Base-by-base conservation (phyloP, 2,329 filamentous ascomycete species). In the Westerdykella sp. region DNA sequence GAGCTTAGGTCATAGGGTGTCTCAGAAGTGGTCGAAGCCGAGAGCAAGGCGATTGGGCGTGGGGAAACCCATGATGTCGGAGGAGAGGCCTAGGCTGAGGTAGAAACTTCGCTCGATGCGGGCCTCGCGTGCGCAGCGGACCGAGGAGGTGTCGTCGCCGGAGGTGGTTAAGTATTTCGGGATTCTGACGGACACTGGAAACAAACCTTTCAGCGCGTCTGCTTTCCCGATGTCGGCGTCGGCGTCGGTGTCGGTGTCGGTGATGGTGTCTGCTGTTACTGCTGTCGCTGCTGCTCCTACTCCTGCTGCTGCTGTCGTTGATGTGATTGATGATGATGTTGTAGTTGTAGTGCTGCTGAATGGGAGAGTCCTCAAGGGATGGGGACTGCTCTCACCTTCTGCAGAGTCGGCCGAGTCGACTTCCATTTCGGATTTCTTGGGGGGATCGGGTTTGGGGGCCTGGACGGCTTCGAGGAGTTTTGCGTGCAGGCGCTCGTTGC, bases 401-500 rank as follows among this genome's bases (percentile, higher is more conserved):
- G 69, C 66, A 35, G n/a, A 14, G 49, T 70, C 72, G 40, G 69
- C 66, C 44, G 70, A 59, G 46, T 71, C 65, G 39, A 73, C 70
- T 34, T 75, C 70, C 55, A 75, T 72, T 35, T 73, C 66, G 43
- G 68, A 66, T 42, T 66, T 60, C 41, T 49, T 46, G 41, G 54
- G 47, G 16, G 45, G 50, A 16, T 62, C 61, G 39, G 85, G 82
- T 66, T 85, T 88, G 47, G 87, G 83, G 62, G 89, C 82, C 44
- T 83, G 76, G 37, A 85, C 85, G 56, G 95, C 67, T 65, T 90
- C 88, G 60, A 90, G 75, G 47, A 96, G 75, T 70, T 93, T 95
- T 48, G 86, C 85, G 32, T 87, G 88, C 30, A 96, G 79, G 53
- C 91, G 83, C 68, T 90, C 84, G 41, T 83, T 84, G 55, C 91